These are phyloP conservation scores for Anthracocystis setariae DNA, from an alignment of 1,284 basidiomycete species.

Conservation along the genomic window DNA sequence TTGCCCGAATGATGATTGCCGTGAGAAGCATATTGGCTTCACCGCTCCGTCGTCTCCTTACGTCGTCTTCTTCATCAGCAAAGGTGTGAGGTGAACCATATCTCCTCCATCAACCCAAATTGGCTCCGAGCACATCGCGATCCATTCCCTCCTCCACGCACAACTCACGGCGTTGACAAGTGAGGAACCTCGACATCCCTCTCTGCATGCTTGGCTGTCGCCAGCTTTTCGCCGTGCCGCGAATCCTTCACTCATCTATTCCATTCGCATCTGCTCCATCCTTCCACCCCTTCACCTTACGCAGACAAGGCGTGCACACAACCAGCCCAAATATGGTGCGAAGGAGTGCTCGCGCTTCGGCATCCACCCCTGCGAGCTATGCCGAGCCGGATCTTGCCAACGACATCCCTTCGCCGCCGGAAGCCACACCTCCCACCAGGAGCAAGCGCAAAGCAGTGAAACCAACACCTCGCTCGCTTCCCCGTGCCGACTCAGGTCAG, in stretches of 20 bases:
- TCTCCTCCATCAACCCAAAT: no score
- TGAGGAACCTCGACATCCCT: no score
- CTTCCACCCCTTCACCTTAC: background rate
- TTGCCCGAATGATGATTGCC: no score
- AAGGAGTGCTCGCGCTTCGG: slow-evolving; percentile 33
- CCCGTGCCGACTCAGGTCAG: background rate
- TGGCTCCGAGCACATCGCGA: no score
- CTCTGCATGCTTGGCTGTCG: background rate
- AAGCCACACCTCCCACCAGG: slow-evolving; percentile 14
- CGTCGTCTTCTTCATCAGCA: no score
- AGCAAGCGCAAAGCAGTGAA: slow-evolving; percentile 14
- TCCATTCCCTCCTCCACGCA: no score
- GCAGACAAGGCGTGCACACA: background rate
- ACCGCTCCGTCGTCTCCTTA: no score
- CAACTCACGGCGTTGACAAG: no score
- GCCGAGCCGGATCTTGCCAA: slow-evolving; percentile 19
- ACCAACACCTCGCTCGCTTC: background rate
- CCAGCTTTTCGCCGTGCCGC: slow-evolving; percentile 12
- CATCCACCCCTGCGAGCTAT: slow-evolving; percentile 23
- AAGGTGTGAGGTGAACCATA: no score
- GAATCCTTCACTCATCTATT: slow-evolving; percentile 6
- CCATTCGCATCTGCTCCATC: background rate
- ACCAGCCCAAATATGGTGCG: slow-evolving; percentile 21
- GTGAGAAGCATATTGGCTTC: no score
- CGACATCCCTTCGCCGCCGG: background rate